Conservation (phyloP, 2,329 filamentous ascomycete species). For the Shiraia sp. region DNA sequence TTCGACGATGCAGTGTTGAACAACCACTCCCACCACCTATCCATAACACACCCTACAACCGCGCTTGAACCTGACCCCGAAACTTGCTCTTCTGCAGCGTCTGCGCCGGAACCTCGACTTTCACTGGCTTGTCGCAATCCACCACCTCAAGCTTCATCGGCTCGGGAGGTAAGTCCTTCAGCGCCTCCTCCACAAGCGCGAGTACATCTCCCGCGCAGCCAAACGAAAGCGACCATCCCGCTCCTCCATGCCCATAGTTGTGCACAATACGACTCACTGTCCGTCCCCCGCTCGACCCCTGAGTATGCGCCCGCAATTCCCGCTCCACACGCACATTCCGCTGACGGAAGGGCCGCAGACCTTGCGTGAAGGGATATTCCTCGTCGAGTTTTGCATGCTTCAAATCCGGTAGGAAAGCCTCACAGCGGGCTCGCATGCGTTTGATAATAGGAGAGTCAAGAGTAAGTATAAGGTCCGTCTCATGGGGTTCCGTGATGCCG, state of each 20-base stretch:
- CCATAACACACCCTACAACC: too few species aligned
- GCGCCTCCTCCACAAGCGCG: background rate
- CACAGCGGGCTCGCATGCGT: conserved; percentile 50
- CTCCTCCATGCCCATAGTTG: conserved; percentile 52
- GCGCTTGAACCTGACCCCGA: too few species aligned
- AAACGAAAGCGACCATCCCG: conserved; percentile 42
- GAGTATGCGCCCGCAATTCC: conserved; percentile 30
- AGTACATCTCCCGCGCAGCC: conserved; percentile 4
- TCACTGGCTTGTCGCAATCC: too few species aligned
- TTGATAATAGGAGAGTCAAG: conserved; percentile 46
- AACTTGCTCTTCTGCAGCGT: too few species aligned
- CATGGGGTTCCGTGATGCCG: conserved; percentile 12
- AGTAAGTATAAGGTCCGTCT: conserved; percentile 39
- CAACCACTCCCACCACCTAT: too few species aligned
- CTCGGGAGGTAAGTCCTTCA: background rate
- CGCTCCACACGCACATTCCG: conserved; percentile 51
- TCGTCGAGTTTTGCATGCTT: conserved; percentile 48
- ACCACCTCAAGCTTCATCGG: background rate
- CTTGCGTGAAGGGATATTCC: conserved; percentile 51
- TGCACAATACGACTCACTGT: conserved; percentile 45
- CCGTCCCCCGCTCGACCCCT: background rate
- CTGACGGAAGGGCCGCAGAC: conserved; percentile 47
- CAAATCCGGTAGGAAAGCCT: conserved; percentile 48
- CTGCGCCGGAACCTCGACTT: too few species aligned
- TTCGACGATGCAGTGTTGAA: too few species aligned